Evolutionary conservation across 2,329 filamentous ascomycete species (phyloP).

Genomic region (Fusarium robinianum): DNA sequence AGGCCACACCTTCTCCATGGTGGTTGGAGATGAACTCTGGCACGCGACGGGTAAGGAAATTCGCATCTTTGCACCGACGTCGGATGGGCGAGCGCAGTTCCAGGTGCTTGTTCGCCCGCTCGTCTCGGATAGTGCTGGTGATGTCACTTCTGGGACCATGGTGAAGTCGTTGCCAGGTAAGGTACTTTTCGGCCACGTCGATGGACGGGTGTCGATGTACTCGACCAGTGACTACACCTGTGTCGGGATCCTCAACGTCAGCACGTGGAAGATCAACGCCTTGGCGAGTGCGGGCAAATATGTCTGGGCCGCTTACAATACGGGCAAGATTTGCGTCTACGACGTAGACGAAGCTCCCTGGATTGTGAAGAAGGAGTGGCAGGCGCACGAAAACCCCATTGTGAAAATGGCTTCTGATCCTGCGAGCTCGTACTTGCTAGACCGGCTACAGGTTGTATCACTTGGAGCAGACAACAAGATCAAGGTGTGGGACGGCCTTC

Average conservation of each 20-base stretch:
- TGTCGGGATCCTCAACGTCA: constrained; percentile 80
- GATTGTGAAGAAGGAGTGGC: constrained; percentile 93
- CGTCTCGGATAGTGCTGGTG: constrained; percentile 73
- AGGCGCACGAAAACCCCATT: constrained; percentile 83
- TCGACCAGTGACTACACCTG: constrained; percentile 77
- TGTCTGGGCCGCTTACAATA: constrained; percentile 94
- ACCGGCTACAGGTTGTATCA: constrained; percentile 82
- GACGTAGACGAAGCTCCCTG: constrained; percentile 83
- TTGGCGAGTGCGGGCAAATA: constrained; percentile 79
- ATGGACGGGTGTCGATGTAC: constrained; percentile 95
- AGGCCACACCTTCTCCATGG: constrained; percentile 85
- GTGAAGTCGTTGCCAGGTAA: constrained; percentile 75
- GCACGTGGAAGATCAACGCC: constrained; percentile 92
- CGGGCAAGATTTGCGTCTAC: constrained; percentile 91
- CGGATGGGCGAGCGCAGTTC: constrained; percentile 70
- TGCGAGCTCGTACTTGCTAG: constrained; percentile 82
- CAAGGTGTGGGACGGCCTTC: constrained; percentile 86
- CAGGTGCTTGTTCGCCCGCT: constrained; percentile 76
- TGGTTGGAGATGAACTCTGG: constrained; percentile 86
- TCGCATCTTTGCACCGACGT: constrained; percentile 76
- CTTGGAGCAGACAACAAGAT: constrained; percentile 86
- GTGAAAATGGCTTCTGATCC: constrained; percentile 76
- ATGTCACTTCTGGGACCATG: constrained; percentile 82
- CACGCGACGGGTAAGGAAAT: constrained; percentile 86
- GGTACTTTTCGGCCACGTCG: constrained; percentile 87